Percentiles rank a stretch among this genome's conserved stretches.
phyloP scores from a whole-genome alignment of 768 basidiomycete species.

The Hericium coralloides region DNA sequence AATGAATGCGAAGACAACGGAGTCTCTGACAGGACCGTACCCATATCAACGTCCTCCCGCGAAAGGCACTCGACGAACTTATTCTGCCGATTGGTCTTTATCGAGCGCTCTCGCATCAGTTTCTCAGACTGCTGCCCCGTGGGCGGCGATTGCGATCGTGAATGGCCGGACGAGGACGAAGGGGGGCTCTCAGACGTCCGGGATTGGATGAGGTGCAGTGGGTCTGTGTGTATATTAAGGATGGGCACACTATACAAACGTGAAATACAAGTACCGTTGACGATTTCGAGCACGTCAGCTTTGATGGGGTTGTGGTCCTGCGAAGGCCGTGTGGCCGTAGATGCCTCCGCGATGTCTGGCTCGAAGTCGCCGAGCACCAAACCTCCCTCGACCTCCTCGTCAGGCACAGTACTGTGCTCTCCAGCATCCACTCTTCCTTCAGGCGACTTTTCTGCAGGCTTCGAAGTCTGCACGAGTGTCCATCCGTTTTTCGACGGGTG shows the following conservation, averaged over 20 bases:
- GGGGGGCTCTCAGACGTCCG: background rate
- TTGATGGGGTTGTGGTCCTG: slow-evolving; percentile 5
- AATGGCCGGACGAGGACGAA: background rate
- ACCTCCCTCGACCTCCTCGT: slow-evolving; percentile 6
- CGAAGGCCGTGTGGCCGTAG: background rate
- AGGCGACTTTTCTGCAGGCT: background rate
- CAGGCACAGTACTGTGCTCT: background rate
- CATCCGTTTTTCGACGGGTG: slow-evolving; percentile 10
- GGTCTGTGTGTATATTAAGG: slow-evolving; percentile 6
- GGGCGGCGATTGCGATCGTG: slow-evolving; percentile 9
- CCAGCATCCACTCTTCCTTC: slow-evolving; percentile 1
- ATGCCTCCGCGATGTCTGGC: slow-evolving; percentile 11
- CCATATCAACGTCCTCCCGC: slow-evolving; percentile 73
- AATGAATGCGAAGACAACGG: too few relatives aligned
- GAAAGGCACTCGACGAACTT: slow-evolving; percentile 79
- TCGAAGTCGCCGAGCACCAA: slow-evolving; percentile 10
- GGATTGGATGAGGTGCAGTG: slow-evolving; percentile 8
- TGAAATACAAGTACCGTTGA: slow-evolving; percentile 4
- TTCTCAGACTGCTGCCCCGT: slow-evolving; percentile 27
- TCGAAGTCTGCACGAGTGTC: slow-evolving; percentile 11
- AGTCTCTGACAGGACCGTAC: slow-evolving; percentile 31
- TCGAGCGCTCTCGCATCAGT: slow-evolving; percentile 64
- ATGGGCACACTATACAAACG: background rate
- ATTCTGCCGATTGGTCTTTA: slow-evolving; percentile 65
- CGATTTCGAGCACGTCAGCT: slow-evolving; percentile 14